Conservation (phyloP, 2,329 filamentous ascomycete species). For the Aspergillus pseudotamarii region DNA sequence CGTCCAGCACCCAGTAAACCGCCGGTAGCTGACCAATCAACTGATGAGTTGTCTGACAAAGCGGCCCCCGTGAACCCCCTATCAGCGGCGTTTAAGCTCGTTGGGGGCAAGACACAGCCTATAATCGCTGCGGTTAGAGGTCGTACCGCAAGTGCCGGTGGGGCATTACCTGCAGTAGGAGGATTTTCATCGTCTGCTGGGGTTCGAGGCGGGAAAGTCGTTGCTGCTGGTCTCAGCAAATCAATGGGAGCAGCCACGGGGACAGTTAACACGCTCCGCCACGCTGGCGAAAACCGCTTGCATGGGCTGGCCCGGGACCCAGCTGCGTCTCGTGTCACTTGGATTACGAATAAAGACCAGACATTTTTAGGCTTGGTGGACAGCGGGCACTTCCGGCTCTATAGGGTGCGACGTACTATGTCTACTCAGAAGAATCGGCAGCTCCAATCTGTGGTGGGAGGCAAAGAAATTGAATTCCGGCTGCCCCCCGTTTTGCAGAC, state of each 20-base stretch:
- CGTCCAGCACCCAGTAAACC: conserved; percentile 43
- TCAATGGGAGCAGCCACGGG: conserved; percentile 53
- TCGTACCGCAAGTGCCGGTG: conserved; percentile 51
- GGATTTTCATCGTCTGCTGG: conserved; percentile 51
- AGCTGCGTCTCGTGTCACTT: conserved; percentile 47
- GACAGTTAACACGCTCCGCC: conserved; percentile 51
- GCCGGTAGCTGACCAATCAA: conserved; percentile 46
- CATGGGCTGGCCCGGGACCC: conserved; percentile 44
- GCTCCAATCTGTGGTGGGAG: conserved; percentile 56
- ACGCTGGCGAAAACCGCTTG: conserved; percentile 52
- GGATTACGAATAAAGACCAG: conserved; percentile 47
- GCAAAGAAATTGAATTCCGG: conserved; percentile 67
- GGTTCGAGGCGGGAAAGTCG: conserved; percentile 49
- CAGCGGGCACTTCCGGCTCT: conserved; percentile 48
- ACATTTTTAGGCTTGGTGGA: conserved; percentile 50
- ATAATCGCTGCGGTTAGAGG: conserved; percentile 69
- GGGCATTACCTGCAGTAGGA: conserved; percentile 46
- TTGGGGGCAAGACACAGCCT: conserved; percentile 62
- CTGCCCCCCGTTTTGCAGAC: conserved; percentile 66
- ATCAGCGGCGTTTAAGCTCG: conserved; percentile 69
- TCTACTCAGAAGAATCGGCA: conserved; percentile 58
- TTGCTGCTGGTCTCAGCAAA: conserved; percentile 54
- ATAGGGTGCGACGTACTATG: conserved; percentile 44
- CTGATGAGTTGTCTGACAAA: conserved; percentile 52
- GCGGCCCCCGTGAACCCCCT: conserved; percentile 51